Conservation (phyloP, 768 basidiomycete species). For the Boletus tylopilopsis region DNA sequence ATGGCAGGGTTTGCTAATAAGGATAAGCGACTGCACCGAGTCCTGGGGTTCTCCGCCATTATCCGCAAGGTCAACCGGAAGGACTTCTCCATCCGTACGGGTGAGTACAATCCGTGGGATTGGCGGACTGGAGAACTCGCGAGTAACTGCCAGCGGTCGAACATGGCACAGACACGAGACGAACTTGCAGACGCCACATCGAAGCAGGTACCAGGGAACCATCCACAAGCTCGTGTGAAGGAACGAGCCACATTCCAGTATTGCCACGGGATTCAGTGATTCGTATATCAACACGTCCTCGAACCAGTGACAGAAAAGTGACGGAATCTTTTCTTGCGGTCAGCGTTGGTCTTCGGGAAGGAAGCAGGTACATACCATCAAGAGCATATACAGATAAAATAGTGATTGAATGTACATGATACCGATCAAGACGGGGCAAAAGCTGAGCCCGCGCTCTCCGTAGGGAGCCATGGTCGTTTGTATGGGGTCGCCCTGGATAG, state of each 20-base stretch:
- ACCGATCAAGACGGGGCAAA: conserved; percentile 16
- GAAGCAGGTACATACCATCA: conserved; percentile 15
- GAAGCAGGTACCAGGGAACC: conserved; percentile 4
- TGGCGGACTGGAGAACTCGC: background rate
- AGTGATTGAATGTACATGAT: conserved; percentile 14
- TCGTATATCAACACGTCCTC: conserved; percentile 16
- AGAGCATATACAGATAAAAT: conserved; percentile 19
- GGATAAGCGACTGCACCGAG: background rate
- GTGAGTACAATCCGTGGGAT: conserved; percentile 17
- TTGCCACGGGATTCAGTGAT: background rate
- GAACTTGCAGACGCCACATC: background rate
- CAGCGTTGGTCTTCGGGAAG: background rate
- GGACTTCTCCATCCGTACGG: conserved; percentile 12
- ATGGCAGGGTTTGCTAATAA: background rate
- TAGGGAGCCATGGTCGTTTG: conserved; percentile 3
- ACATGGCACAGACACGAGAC: background rate
- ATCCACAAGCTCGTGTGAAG: conserved; percentile 7
- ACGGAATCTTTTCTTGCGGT: conserved; percentile 16
- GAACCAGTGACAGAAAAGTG: conserved; percentile 18
- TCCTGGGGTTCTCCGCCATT: background rate
- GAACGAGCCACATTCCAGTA: background rate
- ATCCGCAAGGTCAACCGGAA: conserved; percentile 4
- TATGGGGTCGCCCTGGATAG: background rate
- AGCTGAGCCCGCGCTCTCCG: conserved; percentile 14
- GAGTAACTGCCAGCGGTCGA: background rate